Percentiles rank a stretch among this genome's conserved stretches.
Evolutionary conservation across 2,329 filamentous ascomycete genomes (phyloP).

Genomic region (Fusarium haematococcum): DNA sequence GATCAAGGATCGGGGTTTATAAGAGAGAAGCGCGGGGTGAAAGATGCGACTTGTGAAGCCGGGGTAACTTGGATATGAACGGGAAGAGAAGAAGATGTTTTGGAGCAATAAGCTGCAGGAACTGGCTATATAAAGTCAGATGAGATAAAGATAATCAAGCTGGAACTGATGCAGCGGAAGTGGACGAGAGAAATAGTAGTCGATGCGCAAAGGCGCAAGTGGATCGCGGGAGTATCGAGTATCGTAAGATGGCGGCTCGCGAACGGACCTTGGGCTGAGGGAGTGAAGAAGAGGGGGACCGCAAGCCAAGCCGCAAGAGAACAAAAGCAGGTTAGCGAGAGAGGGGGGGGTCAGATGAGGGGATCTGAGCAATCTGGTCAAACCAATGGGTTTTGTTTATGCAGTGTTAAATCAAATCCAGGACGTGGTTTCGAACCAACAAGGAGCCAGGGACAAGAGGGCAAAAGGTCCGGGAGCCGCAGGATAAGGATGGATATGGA

Average conservation of each 20-base stretch:
- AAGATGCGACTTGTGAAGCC: not conserved
- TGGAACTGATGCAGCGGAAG: not conserved
- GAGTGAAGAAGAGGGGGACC: not conserved
- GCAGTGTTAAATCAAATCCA: not conserved
- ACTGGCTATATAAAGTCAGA: not conserved
- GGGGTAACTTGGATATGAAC: conserved; percentile 1
- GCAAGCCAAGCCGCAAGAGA: not conserved
- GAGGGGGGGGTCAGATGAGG: not conserved
- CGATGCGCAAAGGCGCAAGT: conserved; percentile 17
- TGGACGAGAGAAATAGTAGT: conserved; percentile 16
- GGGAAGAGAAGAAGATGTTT: not conserved
- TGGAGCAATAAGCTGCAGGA: not conserved
- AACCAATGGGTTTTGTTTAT: conserved; percentile 20
- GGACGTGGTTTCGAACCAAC: not conserved
- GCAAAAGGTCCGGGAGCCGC: conserved; percentile 15
- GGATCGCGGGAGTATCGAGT: conserved; percentile 33
- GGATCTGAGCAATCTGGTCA: not conserved
- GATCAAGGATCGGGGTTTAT: conserved; percentile 21
- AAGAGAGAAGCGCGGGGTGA: not conserved
- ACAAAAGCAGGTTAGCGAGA: conserved; percentile 4
- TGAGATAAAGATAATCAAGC: not conserved
- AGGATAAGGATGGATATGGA: conserved; percentile 5
- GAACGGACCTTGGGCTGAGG: conserved; percentile 21
- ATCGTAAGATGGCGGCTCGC: conserved; percentile 37
- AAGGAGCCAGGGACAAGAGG: not conserved